Base-by-base conservation (phyloP, 805 yeast genomes). In the Saturnispora gosingensis region DNA sequence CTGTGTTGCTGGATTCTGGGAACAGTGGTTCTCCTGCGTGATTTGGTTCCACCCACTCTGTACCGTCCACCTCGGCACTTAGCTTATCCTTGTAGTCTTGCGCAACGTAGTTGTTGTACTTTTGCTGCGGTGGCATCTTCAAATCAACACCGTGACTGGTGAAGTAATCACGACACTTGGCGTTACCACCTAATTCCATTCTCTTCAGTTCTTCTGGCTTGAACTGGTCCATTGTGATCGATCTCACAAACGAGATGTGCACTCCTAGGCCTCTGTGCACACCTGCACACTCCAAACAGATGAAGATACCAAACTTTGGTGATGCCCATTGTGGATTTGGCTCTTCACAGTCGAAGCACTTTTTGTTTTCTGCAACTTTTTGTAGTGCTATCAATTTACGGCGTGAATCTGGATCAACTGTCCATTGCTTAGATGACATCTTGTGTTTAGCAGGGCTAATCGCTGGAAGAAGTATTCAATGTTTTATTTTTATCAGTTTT, bases 271-370 rank as follows among this genome's bases (percentile, higher is more conserved):
- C 95, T 67, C 96, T 78, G 67, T 93, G 99, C 52, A 85, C 74
- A 45, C 99, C 99, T 18, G 99, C 99, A 73, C 99, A 93, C 66
- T 93, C 99, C 40, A 93, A 77, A 69, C 99, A 93, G 64, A 93
- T 91, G 69, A 90, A 93, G 54, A 93, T 86, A 54, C 99, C 99
- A 70, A 91, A 89, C 68, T 93, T 93, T 36, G 98, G 98, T 13
- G 97, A 88, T 2, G 98, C 97, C 99, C 99, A 93, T 68, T 93
- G 99, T 9, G 99, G 99, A 66, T 90, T 91, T 53, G 96, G 96
- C 1, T 97, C 95, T 38, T 73, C 76, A 69, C 99, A 93, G 67
- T 93, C 99, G 67, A 88, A 85, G 69, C 99, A 93, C 67, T 80
- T 83, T 71, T 85, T 88, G 73, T 89, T 88, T 13, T 74, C 83